Conservation (phyloP, 345 rosid genomes). For the Chamaenerion angustifolium region DNA sequence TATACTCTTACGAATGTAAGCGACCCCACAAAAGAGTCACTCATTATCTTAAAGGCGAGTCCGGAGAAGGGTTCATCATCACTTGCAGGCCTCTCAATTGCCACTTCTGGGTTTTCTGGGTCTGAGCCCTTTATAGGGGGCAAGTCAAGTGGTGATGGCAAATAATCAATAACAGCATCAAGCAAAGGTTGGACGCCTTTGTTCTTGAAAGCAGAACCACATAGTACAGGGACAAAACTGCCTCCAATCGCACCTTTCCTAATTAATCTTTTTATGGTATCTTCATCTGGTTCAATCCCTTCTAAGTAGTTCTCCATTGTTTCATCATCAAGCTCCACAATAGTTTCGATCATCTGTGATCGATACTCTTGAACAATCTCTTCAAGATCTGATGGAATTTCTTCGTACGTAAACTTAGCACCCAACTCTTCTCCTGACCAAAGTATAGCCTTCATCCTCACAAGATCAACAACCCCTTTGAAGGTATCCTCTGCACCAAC, state of each 20-base stretch:
- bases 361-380: constrained; percentile 69
- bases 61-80: constrained; percentile 85
- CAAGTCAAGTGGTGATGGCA: constrained; percentile 81
- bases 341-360: constrained; percentile 46
- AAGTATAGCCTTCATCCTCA: constrained; percentile 70
- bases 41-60: constrained; percentile 96
- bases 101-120: constrained; percentile 71
- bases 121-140: constrained; percentile 87
- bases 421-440: constrained; percentile 99
- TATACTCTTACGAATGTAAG: constrained; percentile 90
- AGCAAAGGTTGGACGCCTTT: constrained; percentile 95
- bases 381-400: constrained; percentile 72
- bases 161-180: constrained; percentile 83
- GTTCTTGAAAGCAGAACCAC: constrained; percentile 91
- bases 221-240: constrained; percentile 72
- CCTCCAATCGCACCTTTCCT: constrained; percentile 65
- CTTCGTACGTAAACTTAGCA: constrained; percentile 65
- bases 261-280: constrained; percentile 53
- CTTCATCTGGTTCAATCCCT: constrained; percentile 91
- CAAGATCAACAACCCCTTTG: constrained; percentile 72
- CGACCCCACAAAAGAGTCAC: constrained; percentile 85
- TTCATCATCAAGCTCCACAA: constrained; percentile 76
- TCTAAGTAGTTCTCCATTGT: constrained; percentile 89
- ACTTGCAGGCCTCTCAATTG: constrained; percentile 40
- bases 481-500: constrained; percentile 80